Conservation (phyloP, 495 filamentous ascomycete species). For the Talaromyces ruber region DNA sequence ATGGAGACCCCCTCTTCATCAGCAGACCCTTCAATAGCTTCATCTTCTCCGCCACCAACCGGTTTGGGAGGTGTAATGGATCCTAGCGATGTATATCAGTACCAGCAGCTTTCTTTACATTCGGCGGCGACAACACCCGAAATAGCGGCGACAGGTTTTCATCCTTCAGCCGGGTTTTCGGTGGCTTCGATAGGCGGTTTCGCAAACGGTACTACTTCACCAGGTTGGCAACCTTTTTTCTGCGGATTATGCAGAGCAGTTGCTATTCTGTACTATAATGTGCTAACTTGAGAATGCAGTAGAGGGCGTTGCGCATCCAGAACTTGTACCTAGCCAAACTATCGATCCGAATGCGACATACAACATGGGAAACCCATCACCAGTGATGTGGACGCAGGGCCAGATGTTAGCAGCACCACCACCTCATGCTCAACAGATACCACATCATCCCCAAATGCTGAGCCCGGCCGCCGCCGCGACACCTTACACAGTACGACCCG, state of each 20-base stretch:
- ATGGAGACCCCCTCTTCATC: conserved; percentile 30
- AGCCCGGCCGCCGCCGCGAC: conserved; percentile 17
- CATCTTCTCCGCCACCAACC: conserved; percentile 34
- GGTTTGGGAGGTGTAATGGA: conserved; percentile 19
- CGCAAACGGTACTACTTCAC: conserved; percentile 4
- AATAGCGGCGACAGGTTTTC: conserved; percentile 21
- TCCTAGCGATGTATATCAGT: conserved; percentile 33
- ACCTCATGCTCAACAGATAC: conserved; percentile 23
- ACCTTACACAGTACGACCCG: not conserved
- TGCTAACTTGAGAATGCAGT: not conserved
- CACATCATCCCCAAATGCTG: conserved; percentile 28
- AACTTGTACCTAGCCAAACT: conserved; percentile 2
- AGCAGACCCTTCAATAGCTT: conserved; percentile 32
- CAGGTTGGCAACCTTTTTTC: conserved; percentile 21
- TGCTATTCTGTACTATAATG: not conserved
- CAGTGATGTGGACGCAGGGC: conserved; percentile 8
- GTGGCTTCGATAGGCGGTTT: conserved; percentile 25
- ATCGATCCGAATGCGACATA: conserved; percentile 5
- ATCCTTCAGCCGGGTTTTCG: conserved; percentile 16
- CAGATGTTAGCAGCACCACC: conserved; percentile 18
- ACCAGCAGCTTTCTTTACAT: conserved; percentile 17
- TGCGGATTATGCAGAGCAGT: not conserved
- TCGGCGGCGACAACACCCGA: conserved; percentile 28
- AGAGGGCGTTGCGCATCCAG: conserved; percentile 4
- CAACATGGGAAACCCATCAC: conserved; percentile 5